These are phyloP conservation scores for Persicaria maculosa DNA, from an alignment of 148 eudicot genomes.

Conservation along the genomic window DNA sequence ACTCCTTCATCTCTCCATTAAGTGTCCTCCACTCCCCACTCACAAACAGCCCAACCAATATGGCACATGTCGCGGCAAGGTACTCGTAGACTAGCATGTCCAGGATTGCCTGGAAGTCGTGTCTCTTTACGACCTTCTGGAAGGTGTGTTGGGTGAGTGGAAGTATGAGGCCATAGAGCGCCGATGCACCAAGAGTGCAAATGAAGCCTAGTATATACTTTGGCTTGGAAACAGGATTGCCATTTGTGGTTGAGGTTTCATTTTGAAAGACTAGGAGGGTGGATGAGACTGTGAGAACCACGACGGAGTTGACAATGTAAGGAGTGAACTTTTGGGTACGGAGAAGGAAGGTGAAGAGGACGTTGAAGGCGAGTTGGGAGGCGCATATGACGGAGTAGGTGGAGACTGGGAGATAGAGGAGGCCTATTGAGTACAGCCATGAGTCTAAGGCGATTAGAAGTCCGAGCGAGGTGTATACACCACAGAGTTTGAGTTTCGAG, in stretches of 20 bases:
- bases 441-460: conserved; percentile 25
- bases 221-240: background rate
- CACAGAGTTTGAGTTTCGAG: background rate
- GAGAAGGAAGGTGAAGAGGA: conserved; percentile 33
- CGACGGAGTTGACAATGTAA: conserved; percentile 31
- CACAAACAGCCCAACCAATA: conserved; percentile 36
- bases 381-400: conserved; percentile 46
- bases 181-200: conserved; percentile 44
- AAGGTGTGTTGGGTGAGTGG: conserved; percentile 33
- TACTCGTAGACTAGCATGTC: conserved; percentile 30
- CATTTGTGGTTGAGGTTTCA: background rate
- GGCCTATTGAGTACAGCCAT: conserved; percentile 38
- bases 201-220: conserved; percentile 32
- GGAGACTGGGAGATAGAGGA: conserved; percentile 44
- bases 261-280: conserved; percentile 32
- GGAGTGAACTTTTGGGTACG: conserved; percentile 43
- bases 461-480: conserved; percentile 29
- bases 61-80: conserved; percentile 23
- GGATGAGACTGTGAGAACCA: conserved; percentile 40
- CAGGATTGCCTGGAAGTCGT: conserved; percentile 19
- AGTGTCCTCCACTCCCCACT: conserved; percentile 41
- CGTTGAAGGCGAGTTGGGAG: conserved; percentile 51
- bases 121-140: conserved; percentile 26
- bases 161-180: conserved; percentile 27
- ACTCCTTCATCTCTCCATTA: conserved; percentile 27